Percentiles rank a stretch among this genome's conserved stretches.
Evolutionary conservation across 257 asterid species (phyloP).

Genomic region (Buddleja alternifolia): DNA sequence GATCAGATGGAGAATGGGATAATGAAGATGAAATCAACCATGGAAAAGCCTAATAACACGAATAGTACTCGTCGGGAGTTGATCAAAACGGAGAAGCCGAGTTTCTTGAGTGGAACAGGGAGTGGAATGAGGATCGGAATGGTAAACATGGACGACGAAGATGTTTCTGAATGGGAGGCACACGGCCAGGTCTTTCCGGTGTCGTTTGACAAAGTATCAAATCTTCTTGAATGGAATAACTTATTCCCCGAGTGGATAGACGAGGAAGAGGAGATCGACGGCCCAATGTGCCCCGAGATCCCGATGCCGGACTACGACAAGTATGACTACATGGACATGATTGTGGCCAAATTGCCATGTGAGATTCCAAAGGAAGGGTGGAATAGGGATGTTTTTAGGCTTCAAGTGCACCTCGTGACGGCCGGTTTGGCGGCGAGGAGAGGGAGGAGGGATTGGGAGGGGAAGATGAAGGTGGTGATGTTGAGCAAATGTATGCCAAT

Average conservation of each 20-base stretch:
- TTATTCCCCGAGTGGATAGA: slow-evolving; percentile 96
- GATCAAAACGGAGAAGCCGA: slow-evolving; percentile 67
- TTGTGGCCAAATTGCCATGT: slow-evolving; percentile 79
- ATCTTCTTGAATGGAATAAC: slow-evolving; percentile 67
- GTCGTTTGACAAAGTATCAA: slow-evolving; percentile 51
- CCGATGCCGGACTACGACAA: slow-evolving; percentile 66
- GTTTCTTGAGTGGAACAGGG: slow-evolving; percentile 51
- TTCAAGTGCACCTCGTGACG: slow-evolving; percentile 72
- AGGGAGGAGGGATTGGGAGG: slow-evolving; percentile 56
- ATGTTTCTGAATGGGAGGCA: slow-evolving; percentile 58
- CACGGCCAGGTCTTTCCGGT: slow-evolving; percentile 43
- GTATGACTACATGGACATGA: slow-evolving; percentile 53
- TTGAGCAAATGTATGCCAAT: slow-evolving; percentile 76
- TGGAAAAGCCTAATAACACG: slow-evolving; percentile 42
- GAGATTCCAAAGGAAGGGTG: slow-evolving; percentile 55
- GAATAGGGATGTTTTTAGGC: slow-evolving; percentile 80
- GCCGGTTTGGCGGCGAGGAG: slow-evolving; percentile 68
- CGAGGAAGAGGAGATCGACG: slow-evolving; percentile 88
- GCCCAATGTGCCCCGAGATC: slow-evolving; percentile 79
- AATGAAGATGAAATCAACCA: slow-evolving; percentile 58
- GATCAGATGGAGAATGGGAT: slow-evolving; percentile 50
- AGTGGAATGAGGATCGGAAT: slow-evolving; percentile 62
- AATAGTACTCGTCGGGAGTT: slow-evolving; percentile 39
- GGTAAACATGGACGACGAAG: slow-evolving; percentile 85
- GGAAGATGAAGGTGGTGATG: slow-evolving; percentile 61